A percentile compares a stretch with the other conserved stretches of the same genome.
These are phyloP conservation scores for Hyphopichia pseudoburtonii DNA, from an alignment of 1,139 yeast species.

Conservation along the genomic window DNA sequence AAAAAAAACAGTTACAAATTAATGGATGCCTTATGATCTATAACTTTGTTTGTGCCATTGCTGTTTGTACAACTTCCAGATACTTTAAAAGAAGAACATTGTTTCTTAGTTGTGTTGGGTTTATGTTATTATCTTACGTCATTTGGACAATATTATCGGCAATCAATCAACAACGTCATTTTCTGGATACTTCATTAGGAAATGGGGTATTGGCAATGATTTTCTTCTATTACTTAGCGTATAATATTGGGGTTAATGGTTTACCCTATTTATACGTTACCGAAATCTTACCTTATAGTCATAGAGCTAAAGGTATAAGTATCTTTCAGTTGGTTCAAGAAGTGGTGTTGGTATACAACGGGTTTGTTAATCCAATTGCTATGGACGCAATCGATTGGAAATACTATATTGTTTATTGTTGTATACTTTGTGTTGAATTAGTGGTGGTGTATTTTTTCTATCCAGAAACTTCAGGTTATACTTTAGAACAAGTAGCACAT, in stretches of 20 bases:
- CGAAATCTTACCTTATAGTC: slow-evolving; percentile 45
- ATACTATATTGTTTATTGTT: slow-evolving; percentile 56
- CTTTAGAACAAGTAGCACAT: slow-evolving; percentile 54
- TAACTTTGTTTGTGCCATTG: slow-evolving; percentile 33
- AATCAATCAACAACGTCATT: slow-evolving; percentile 36
- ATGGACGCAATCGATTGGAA: slow-evolving; percentile 60
- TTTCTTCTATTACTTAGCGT: slow-evolving; percentile 38
- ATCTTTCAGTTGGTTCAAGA: slow-evolving; percentile 29
- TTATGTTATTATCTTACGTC: slow-evolving; percentile 40
- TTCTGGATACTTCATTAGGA: slow-evolving; percentile 30
- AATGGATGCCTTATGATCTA: slow-evolving; percentile 47
- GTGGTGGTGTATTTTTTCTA: slow-evolving; percentile 40
- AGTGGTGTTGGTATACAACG: slow-evolving; percentile 21
- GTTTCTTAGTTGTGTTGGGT: slow-evolving; percentile 33
- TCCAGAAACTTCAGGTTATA: slow-evolving; percentile 53
- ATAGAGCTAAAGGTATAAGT: slow-evolving; percentile 46
- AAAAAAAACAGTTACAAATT: slow-evolving; percentile 43
- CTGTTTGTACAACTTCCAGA: slow-evolving; percentile 28
- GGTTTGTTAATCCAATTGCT: slow-evolving; percentile 60
- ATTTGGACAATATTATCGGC: slow-evolving; percentile 42
- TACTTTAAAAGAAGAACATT: slow-evolving; percentile 46
- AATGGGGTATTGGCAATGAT: slow-evolving; percentile 49
- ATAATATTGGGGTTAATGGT: slow-evolving; percentile 42
- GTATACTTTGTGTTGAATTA: slow-evolving; percentile 38
- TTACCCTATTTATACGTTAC: slow-evolving; percentile 40